Percentiles rank a stretch among this genome's conserved stretches.
Evolutionary conservation across 371 early-diverging fungal species (phyloP).

Genomic region (Mucor lusitanicus): DNA sequence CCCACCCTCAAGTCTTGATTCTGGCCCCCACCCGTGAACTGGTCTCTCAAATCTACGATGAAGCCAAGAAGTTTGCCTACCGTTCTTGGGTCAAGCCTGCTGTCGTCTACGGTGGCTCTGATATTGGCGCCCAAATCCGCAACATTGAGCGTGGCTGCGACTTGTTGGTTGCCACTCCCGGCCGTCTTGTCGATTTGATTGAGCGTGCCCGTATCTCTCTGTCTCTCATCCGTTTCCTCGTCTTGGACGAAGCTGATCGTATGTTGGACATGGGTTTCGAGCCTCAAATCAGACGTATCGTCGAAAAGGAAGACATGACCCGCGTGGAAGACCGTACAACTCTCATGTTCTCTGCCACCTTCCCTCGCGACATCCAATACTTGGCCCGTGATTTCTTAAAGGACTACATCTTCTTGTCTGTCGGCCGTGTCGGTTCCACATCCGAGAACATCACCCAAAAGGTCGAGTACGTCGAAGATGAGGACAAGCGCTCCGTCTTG

Average conservation of each 20-base stretch:
- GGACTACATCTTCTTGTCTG: constrained; percentile 91
- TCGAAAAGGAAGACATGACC: constrained; percentile 95
- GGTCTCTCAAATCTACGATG: constrained; percentile 41
- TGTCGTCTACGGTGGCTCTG: constrained; percentile 97
- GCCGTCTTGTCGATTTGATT: constrained; percentile 96
- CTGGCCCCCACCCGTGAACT: constrained; percentile 53
- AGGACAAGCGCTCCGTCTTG: constrained; percentile 78
- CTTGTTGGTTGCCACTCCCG: constrained; percentile 98
- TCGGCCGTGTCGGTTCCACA: constrained; percentile 96
- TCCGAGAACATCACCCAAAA: constrained; percentile 96
- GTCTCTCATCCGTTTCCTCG: constrained; percentile 84
- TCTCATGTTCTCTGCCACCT: constrained; percentile 98
- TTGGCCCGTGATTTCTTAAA: constrained; percentile 95
- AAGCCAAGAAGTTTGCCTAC: constrained; percentile 85
- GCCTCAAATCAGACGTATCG: constrained; percentile 97
- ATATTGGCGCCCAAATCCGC: constrained; percentile 88
- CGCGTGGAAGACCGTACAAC: constrained; percentile 80
- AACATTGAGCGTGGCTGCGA: constrained; percentile 93
- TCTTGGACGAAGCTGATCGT: constrained; percentile 99
- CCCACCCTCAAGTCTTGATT: constrained; percentile 47
- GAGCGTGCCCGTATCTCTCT: constrained; percentile 85
- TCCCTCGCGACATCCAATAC: constrained; percentile 93
- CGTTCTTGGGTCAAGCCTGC: constrained; percentile 91
- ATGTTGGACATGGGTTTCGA: constrained; percentile 99
- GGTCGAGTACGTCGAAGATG: constrained; percentile 73